Base-by-base conservation (phyloP, 2,329 filamentous ascomycete species). In the Stagonosporopsis vannaccii region DNA sequence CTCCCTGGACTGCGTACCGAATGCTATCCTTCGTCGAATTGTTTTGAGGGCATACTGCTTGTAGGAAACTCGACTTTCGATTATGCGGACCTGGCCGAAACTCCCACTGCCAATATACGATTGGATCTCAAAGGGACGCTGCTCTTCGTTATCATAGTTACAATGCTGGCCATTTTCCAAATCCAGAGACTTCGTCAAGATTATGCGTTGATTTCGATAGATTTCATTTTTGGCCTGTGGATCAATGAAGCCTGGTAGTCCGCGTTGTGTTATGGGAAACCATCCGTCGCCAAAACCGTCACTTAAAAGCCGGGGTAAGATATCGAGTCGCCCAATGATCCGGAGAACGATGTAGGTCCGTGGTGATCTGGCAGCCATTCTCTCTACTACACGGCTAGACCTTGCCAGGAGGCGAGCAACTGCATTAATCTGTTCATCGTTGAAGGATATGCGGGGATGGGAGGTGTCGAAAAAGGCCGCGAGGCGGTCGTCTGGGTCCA, bases 1-100 rank as follows among this genome's bases (percentile, higher is more conserved):
- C n/a, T 39, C n/a, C 9, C 17, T 19, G 2, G 36, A 39, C 12
- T 39, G 19, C 6, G 36, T 39, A 20, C 36, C 36, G 9, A 20
- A 39, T 3, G 56, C 57, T 3, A 39, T 26, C 6, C 59, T 32
- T 20, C 71, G 52, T 5, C 50, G 57, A 26, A 75, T 64, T 4
- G 66, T 61, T 41, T 77, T 76, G 4, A 66, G 58, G 4, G 73
- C 73, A 57, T 68, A 75, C 19, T 68, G 47, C 12, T 53, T 62
- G 39, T 57, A 68, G 20, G 65, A 73, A 9, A 68, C 54, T 22
- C 36, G 49, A 50, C 65, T 73, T 4, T 65, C 6, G 3, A 72
- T 63, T 20, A 45, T 59, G 15, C 69, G 56, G 6, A 77, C 69
- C 23, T 66, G 54, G 3, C 67, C 63, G 51, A 59, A 68, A 1